Percentiles rank a stretch among this genome's conserved stretches.
phyloP scores from a whole-genome alignment of 805 yeast genomes.

The Metschnikowia arizonensis region DNA sequence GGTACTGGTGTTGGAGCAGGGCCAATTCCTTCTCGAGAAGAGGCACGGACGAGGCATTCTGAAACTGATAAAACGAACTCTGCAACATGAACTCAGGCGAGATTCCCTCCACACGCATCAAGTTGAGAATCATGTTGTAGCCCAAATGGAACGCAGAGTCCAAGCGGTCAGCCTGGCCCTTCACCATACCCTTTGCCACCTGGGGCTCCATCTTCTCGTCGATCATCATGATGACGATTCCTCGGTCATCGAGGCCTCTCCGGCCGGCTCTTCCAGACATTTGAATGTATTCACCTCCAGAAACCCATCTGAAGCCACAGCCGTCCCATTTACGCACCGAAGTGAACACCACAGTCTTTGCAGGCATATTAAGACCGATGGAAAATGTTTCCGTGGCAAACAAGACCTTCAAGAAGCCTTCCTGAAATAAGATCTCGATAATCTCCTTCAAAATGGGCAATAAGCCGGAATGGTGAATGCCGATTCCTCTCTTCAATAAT shows the following conservation, averaged over 20 bases:
- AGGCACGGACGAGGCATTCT: conserved; percentile 89
- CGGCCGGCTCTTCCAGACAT: conserved; percentile 99
- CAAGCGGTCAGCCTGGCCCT: conserved; percentile 95
- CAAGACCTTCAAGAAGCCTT: conserved; percentile 87
- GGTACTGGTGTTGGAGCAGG: conserved; percentile 48
- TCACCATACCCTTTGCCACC: conserved; percentile 98
- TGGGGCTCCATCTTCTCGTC: conserved; percentile 99
- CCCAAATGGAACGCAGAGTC: conserved; percentile 98
- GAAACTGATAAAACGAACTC: conserved; percentile 91
- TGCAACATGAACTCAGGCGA: conserved; percentile 97
- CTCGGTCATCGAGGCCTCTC: conserved; percentile 98
- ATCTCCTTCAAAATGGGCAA: conserved; percentile 92
- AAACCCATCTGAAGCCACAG: conserved; percentile 95
- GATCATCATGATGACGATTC: conserved; percentile 98
- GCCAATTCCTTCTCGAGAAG: conserved; percentile 62
- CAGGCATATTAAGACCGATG: conserved; percentile 98
- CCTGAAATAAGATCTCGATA: conserved; percentile 93
- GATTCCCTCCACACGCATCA: conserved; percentile 96
- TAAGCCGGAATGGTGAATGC: conserved; percentile 96
- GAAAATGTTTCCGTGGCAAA: conserved; percentile 99
- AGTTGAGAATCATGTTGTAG: conserved; percentile 92
- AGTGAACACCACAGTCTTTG: conserved; percentile 96
- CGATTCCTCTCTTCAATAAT: conserved; percentile 88
- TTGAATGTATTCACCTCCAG: conserved; percentile 99
- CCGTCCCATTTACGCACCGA: conserved; percentile 99